Evolutionary conservation across 768 basidiomycete genomes (phyloP).

Genomic region (Russula sp.): DNA sequence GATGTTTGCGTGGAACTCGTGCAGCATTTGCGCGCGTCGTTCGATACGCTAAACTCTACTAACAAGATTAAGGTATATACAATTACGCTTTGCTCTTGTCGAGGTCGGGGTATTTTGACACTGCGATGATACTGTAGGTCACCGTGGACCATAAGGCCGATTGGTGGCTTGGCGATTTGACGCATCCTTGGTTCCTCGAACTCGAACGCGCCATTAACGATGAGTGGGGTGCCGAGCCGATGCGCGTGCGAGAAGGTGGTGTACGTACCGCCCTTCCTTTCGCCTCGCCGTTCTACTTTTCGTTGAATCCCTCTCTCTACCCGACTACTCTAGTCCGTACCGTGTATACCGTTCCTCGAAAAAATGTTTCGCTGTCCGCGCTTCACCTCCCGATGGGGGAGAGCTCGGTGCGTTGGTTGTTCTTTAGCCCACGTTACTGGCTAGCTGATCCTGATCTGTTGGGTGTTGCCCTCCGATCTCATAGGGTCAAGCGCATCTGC

Average conservation of each 20-base stretch:
- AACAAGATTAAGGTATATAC: conserved; percentile 67
- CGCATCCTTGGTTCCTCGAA: conserved; percentile 81
- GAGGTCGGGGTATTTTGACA: neutral
- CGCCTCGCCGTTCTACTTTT: neutral
- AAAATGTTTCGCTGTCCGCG: conserved; percentile 84
- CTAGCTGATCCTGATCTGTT: conserved; percentile 11
- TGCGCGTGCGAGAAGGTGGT: conserved; percentile 91
- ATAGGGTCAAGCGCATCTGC: conserved; percentile 88
- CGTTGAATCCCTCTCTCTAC: too few species aligned
- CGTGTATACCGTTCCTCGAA: conserved; percentile 90
- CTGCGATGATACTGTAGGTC: conserved; percentile 47
- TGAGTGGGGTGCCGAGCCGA: conserved; percentile 83
- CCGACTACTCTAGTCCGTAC: conserved; percentile 96
- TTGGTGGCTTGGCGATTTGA: conserved; percentile 94
- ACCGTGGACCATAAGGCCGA: conserved; percentile 79
- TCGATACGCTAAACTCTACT: conserved; percentile 57
- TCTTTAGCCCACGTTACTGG: conserved; percentile 15
- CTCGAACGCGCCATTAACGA: conserved; percentile 78
- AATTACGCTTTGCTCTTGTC: neutral
- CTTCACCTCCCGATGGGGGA: conserved; percentile 95
- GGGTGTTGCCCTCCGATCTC: neutral
- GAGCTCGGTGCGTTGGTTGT: conserved; percentile 56
- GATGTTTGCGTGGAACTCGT: conserved; percentile 61
- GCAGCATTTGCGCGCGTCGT: conserved; percentile 55
- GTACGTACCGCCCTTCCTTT: conserved; percentile 44